phyloP scores from a whole-genome alignment of 306 rosid genomes.

The Acacia melanoxylon region DNA sequence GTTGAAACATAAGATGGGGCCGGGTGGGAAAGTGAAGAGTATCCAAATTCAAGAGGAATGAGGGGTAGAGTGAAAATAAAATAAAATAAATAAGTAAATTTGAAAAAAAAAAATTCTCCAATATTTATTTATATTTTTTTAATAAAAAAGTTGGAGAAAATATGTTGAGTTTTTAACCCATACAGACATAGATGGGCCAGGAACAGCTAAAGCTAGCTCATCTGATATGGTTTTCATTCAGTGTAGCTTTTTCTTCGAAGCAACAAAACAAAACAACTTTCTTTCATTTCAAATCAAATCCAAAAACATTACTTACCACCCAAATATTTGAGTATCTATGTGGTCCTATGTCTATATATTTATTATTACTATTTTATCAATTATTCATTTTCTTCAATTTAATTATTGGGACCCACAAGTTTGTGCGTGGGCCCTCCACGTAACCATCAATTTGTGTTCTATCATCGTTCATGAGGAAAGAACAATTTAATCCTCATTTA shows the following conservation, averaged over 20 bases:
- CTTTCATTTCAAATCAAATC: neutral
- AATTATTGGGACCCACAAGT: neutral
- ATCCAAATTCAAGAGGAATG: too few relatives aligned
- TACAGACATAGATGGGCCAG: neutral
- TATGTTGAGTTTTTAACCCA: too few relatives aligned
- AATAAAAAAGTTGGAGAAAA: too few relatives aligned
- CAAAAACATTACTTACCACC: neutral
- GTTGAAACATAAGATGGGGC: too few relatives aligned
- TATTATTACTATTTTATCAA: neutral
- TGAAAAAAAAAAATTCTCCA: too few relatives aligned
- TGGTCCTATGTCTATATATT: neutral
- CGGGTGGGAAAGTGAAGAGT: too few relatives aligned
- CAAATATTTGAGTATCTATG: neutral
- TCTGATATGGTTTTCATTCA: neutral
- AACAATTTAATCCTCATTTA: neutral
- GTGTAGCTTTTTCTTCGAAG: neutral
- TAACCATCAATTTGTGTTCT: neutral
- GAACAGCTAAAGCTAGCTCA: neutral
- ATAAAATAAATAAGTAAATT: too few relatives aligned
- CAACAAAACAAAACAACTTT: neutral
- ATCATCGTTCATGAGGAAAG: neutral
- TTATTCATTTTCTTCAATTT: neutral
- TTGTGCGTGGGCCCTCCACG: neutral
- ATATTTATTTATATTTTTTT: too few relatives aligned
- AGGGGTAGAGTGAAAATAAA: too few relatives aligned